These are phyloP conservation scores for Thermothielavioides terrestris DNA, from an alignment of 495 filamentous ascomycete genomes.

Conservation along the genomic window DNA sequence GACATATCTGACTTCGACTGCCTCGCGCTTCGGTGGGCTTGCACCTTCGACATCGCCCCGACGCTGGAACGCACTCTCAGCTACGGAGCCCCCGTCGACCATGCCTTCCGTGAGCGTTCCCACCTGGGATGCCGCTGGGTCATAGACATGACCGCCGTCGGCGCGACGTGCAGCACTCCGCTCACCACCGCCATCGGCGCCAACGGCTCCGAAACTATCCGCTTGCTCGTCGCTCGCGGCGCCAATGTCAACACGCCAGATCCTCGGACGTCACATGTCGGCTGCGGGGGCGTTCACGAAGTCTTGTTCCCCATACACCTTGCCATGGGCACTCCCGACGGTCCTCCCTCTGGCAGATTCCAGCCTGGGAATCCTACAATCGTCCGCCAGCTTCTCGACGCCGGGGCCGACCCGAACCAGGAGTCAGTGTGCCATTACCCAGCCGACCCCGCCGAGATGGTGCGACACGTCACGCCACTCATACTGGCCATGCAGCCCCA, in stretches of 20 bases:
- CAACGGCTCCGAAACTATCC: conserved; percentile 5
- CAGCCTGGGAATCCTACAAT: conserved; percentile 2
- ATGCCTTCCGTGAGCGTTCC: neutral
- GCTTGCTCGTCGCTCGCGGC: conserved; percentile 4
- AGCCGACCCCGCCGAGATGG: neutral
- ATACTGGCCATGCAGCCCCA: conserved; percentile 5
- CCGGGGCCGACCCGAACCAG: conserved; percentile 13
- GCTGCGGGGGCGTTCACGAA: no score
- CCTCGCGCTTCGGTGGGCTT: conserved; percentile 15
- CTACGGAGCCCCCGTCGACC: conserved; percentile 5
- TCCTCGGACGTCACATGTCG: neutral
- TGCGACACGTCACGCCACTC: neutral
- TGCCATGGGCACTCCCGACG: neutral
- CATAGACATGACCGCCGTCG: neutral
- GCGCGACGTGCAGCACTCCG: neutral
- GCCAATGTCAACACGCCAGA: conserved; percentile 5
- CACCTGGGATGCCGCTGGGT: conserved; percentile 5
- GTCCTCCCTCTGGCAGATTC: neutral
- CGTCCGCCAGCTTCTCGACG: conserved; percentile 8
- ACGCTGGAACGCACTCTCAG: conserved; percentile 10
- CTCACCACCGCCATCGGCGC: conserved; percentile 9
- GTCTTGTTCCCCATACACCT: neutral
- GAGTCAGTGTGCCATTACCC: neutral
- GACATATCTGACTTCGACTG: conserved; percentile 15
- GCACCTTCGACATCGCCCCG: conserved; percentile 6